Evolutionary conservation across 345 rosid genomes (phyloP), one percentile per base, ranked within the genome.

Genomic region (Acer campestre): DNA sequence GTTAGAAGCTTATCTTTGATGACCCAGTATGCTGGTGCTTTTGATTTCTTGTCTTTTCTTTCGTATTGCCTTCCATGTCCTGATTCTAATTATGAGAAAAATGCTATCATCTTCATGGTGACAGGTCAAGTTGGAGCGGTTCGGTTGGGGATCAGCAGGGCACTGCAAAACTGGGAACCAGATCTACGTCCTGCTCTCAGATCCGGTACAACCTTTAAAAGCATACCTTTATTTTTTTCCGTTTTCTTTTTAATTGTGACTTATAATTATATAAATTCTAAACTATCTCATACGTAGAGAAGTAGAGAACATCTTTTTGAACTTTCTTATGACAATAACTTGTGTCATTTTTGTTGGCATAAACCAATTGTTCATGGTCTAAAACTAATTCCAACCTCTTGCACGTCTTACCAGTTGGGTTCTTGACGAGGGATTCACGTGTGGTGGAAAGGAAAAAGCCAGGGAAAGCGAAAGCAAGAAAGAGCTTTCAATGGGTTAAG

Each of bases 371-470:
- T 48, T 73, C 38, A 3, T 42, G 6, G 20, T 9, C 6, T 49
- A 31, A n/a, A 14, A 40, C 55, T 73, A 44, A 14, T 23, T 23
- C 56, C 38, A 14, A 73, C 16, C 20, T 3, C 0, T 2, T 29
- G n/a, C 23, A 0, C 27, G 38, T 75, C 20, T 76, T 80, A 22
- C 13, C 92, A 95, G 99, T 67, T 67, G 97, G 97, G 22, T 95
- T 92, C 84, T 88, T 95, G 90, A 93, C 98, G 9, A 94, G 99
- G 86, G 99, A 95, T 82, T 77, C 98, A 0, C 85, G 99, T 61
- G 95, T 89, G 87, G 99, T 95, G 74, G 99, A 95, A 87, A 91
- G 99, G 88, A 96, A 96, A 78, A 94, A 96, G 82, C 99, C 98
- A 13, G 99, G 98, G 65, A 94, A 88, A 81, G 98, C 98, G 1